Conservation (phyloP, 2,329 filamentous ascomycete species). For the Immersiporthe knoxdaviesiana region DNA sequence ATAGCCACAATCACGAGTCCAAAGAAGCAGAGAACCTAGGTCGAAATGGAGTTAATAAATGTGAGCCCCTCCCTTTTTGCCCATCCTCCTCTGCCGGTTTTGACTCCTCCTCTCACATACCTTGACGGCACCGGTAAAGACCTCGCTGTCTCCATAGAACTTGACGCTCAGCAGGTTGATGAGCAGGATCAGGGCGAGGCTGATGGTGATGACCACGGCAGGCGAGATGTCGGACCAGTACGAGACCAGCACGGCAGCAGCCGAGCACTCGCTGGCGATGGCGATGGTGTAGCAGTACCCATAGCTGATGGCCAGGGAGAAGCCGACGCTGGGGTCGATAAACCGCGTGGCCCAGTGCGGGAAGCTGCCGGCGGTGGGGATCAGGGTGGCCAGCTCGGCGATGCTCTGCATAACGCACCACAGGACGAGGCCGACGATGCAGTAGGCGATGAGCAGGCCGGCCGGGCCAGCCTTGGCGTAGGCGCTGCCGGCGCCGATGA, state of each 20-base stretch:
- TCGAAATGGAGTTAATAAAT: constrained; percentile 1
- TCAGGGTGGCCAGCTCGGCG: constrained; percentile 31
- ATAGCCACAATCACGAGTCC: constrained; percentile 31
- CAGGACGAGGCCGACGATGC: constrained; percentile 25
- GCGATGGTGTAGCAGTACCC: constrained; percentile 31
- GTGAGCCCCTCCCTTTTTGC: background rate
- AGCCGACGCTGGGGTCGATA: constrained; percentile 30
- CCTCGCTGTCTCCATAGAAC: constrained; percentile 28
- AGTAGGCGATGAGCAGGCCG: constrained; percentile 28
- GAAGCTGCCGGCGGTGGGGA: constrained; percentile 31
- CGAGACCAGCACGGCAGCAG: constrained; percentile 30
- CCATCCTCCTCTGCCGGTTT: background rate
- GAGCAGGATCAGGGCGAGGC: constrained; percentile 20
- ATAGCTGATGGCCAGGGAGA: constrained; percentile 31
- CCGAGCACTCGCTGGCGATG: constrained; percentile 29
- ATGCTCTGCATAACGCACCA: constrained; percentile 31
- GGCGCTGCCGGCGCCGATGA: constrained; percentile 29
- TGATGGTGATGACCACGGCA: constrained; percentile 30
- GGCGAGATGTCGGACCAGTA: constrained; percentile 30
- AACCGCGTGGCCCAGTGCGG: constrained; percentile 31
- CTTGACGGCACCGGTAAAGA: constrained; percentile 25
- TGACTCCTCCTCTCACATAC: background rate
- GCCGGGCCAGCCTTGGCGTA: constrained; percentile 31
- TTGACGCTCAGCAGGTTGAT: constrained; percentile 30
- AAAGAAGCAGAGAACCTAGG: constrained; percentile 29